A percentile compares a stretch with the other conserved stretches of the same genome.
These are phyloP conservation scores for Rutidosis leptorrhynchoides DNA, from an alignment of 129 eudicot species.

Conservation along the genomic window DNA sequence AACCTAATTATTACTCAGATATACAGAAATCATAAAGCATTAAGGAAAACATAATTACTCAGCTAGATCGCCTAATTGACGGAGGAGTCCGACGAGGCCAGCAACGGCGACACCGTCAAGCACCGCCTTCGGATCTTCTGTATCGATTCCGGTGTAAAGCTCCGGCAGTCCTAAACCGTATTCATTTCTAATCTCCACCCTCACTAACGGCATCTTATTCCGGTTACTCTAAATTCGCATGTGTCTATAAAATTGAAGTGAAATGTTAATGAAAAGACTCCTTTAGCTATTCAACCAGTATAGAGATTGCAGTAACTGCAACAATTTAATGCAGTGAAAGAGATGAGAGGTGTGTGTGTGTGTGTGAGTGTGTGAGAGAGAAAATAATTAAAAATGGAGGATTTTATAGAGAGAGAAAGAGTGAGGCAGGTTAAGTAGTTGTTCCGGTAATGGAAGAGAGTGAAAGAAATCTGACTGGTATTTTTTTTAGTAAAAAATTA, in stretches of 20 bases:
- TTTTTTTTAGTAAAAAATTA: slow-evolving; percentile 7
- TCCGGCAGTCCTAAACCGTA: slow-evolving; percentile 77
- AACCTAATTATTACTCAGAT: background rate
- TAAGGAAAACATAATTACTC: slow-evolving; percentile 43
- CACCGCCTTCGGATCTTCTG: slow-evolving; percentile 85
- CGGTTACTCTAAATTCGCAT: background rate
- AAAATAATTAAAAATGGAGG: background rate
- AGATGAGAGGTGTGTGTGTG: slow-evolving; percentile 18
- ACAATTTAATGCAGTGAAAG: slow-evolving; percentile 36
- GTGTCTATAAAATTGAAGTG: slow-evolving; percentile 18
- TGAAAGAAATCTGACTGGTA: slow-evolving; percentile 11
- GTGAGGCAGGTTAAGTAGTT: slow-evolving; percentile 71
- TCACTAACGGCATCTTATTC: slow-evolving; percentile 64
- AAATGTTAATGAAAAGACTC: background rate
- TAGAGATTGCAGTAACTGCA: slow-evolving; percentile 9
- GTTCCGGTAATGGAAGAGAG: slow-evolving; percentile 18
- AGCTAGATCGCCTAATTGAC: slow-evolving; percentile 97
- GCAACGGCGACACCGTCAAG: slow-evolving; percentile 94
- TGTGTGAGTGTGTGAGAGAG: slow-evolving; percentile 30
- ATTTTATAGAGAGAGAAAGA: slow-evolving; percentile 31
- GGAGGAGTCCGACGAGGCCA: slow-evolving; percentile 91
- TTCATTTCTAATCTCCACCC: slow-evolving; percentile 80
- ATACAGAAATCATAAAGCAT: background rate
- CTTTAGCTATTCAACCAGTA: background rate
- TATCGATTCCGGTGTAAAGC: slow-evolving; percentile 46